phyloP scores from a whole-genome alignment of 2,329 filamentous ascomycete species.

The Colletotrichum sp. region DNA sequence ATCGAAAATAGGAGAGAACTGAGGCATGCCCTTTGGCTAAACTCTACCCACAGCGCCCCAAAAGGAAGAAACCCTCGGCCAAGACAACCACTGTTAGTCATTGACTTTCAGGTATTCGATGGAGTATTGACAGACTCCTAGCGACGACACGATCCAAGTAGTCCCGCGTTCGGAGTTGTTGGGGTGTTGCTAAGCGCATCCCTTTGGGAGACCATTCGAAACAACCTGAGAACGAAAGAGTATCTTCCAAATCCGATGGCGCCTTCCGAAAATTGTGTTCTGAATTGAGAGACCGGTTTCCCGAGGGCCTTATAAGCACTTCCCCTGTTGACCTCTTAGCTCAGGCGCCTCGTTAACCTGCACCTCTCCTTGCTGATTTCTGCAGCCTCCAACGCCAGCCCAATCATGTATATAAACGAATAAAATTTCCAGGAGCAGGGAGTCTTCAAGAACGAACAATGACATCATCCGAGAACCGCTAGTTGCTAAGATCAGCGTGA shows the following conservation, averaged over 20 bases:
- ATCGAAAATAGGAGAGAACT: no score
- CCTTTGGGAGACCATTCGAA: background rate
- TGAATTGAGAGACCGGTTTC: rapidly evolving
- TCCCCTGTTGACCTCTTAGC: rapidly evolving
- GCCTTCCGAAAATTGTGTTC: no score
- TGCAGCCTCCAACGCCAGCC: background rate
- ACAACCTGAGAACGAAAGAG: no score
- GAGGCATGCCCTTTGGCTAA: no score
- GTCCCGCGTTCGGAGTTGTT: rapidly evolving
- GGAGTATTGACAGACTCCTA: background rate
- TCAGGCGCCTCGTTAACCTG: rapidly evolving
- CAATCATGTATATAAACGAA: background rate
- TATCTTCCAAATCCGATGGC: no score
- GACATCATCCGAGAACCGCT: no score
- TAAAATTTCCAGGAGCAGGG: no score
- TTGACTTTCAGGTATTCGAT: background rate
- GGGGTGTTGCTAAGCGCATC: background rate
- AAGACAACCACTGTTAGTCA: background rate
- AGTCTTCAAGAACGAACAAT: no score
- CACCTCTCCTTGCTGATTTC: background rate
- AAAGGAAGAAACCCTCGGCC: no score
- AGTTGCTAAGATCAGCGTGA: no score
- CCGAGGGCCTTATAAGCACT: background rate
- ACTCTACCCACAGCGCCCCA: no score
- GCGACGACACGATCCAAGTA: rapidly evolving